phyloP scores from a whole-genome alignment of 179 eudicot genomes.

The Silene vulgaris region DNA sequence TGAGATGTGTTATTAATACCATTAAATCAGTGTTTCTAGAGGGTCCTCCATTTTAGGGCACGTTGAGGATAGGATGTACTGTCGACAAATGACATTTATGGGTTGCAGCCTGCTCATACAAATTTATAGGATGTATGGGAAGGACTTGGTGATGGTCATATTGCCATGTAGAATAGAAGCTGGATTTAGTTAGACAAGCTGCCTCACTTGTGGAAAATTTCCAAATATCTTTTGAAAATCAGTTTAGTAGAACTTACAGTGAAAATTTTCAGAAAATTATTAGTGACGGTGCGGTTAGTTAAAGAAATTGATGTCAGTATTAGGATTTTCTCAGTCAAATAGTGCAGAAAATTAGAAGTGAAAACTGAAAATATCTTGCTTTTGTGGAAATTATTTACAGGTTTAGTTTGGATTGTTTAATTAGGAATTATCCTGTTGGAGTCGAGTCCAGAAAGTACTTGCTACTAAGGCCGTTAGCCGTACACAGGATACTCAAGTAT shows the following conservation, averaged over 20 bases:
- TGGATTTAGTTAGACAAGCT: neutral
- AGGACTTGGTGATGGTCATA: neutral
- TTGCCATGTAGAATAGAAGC: neutral
- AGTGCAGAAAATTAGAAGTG: neutral
- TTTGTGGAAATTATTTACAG: neutral
- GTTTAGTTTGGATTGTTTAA: neutral
- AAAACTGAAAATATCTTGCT: neutral
- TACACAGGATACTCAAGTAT: neutral
- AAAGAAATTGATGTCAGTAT: neutral
- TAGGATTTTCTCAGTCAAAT: neutral
- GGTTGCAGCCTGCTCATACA: neutral
- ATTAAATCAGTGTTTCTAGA: neutral
- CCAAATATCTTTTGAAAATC: neutral
- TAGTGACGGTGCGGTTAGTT: neutral
- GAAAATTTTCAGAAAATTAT: neutral
- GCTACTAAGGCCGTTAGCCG: neutral
- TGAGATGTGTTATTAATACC: neutral
- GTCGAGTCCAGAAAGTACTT: neutral
- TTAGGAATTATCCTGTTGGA: neutral
- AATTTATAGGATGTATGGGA: neutral
- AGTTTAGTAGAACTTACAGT: neutral
- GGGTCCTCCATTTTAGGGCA: neutral
- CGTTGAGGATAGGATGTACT: neutral
- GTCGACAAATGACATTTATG: neutral
- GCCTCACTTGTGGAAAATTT: too few relatives aligned